phyloP scores from a whole-genome alignment of 768 basidiomycete species.

The Clitopilus passeckerianus region DNA sequence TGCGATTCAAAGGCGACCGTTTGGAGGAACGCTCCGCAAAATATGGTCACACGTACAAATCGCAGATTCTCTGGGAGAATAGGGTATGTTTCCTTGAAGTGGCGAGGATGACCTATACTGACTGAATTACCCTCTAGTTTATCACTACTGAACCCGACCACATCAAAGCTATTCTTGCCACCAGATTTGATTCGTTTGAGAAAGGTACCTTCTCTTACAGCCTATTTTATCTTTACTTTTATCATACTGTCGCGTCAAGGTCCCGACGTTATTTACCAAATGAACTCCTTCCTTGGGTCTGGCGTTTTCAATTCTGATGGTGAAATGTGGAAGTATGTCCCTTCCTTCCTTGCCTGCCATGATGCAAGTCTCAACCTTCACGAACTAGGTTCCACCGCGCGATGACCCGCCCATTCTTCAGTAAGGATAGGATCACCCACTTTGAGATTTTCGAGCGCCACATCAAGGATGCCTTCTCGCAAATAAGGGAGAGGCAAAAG shows the following conservation, averaged over 20 bases:
- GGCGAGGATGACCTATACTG: neutral
- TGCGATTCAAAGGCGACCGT: slow-evolving; percentile 19
- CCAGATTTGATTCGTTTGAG: slow-evolving; percentile 40
- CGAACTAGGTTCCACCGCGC: slow-evolving; percentile 50
- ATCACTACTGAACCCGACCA: slow-evolving; percentile 41
- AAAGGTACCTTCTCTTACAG: slow-evolving; percentile 27
- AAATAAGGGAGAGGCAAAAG: slow-evolving; percentile 33
- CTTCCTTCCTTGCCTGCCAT: neutral
- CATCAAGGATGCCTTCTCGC: slow-evolving; percentile 37
- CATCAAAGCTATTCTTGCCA: slow-evolving; percentile 43
- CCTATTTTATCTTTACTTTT: neutral
- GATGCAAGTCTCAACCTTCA: neutral
- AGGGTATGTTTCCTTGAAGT: slow-evolving; percentile 16
- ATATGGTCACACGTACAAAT: slow-evolving; percentile 18
- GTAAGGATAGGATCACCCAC: slow-evolving; percentile 51
- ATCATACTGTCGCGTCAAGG: slow-evolving; percentile 9
- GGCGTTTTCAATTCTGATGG: slow-evolving; percentile 63
- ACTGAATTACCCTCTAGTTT: slow-evolving; percentile 19
- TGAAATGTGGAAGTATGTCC: slow-evolving; percentile 64
- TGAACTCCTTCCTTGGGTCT: slow-evolving; percentile 39
- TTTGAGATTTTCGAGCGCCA: slow-evolving; percentile 58
- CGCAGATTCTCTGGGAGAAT: slow-evolving; percentile 23
- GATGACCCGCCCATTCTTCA: slow-evolving; percentile 72
- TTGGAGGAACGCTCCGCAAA: slow-evolving; percentile 17
- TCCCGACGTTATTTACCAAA: slow-evolving; percentile 16